Base-by-base conservation (phyloP, 2,329 filamentous ascomycete genomes). In the Mariannaea elegans region DNA sequence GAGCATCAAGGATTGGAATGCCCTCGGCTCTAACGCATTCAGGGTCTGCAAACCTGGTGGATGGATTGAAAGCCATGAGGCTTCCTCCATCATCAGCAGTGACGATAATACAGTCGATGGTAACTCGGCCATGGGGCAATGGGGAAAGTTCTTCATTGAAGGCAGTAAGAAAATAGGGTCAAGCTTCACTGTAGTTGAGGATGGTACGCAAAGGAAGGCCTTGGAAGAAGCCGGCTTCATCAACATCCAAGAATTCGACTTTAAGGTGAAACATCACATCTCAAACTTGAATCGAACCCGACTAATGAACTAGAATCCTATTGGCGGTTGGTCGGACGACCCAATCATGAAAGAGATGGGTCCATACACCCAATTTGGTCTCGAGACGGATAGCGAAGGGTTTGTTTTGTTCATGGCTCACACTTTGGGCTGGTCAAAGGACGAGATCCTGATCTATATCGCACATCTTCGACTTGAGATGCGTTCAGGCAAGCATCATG, bases 31-130 rank as follows among this genome's bases (percentile, higher is more conserved):
- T n/a, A 82, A 84, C 57, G 74, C 82, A 3, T 85, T 77, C 65
- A 78, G 79, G 53, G 80, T 85, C 48, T 77, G 87, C 13, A 82
- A 82, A 48, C 85, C 87, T 0, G 86, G 86, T 5, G 87, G 82
- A 8, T 78, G 73, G 66, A 36, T 77, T 7, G 74, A 79, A 47
- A 69, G 73, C 27, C 64, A 71, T 6, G 75, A 76, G 44, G 68
- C 71, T 6, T 70, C 71, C 0, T 64, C 66, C 2, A 60, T 56
- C 5, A 50, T 73, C 2, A 53, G 42, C 1, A 73, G 74, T 12
- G 73, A 76, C 13, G 74, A 76, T 9, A 64, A 63, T 2, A 72
- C 72, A 1, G 64, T 77, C 3, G 61, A 63, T 0, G 49, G 61
- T 2, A 56, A 66, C 1, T 75, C 70, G 0, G 67, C 69, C 4